These are phyloP conservation scores for Incumbomyces lentus DNA, from an alignment of 2,329 filamentous ascomycete species.

Conservation along the genomic window DNA sequence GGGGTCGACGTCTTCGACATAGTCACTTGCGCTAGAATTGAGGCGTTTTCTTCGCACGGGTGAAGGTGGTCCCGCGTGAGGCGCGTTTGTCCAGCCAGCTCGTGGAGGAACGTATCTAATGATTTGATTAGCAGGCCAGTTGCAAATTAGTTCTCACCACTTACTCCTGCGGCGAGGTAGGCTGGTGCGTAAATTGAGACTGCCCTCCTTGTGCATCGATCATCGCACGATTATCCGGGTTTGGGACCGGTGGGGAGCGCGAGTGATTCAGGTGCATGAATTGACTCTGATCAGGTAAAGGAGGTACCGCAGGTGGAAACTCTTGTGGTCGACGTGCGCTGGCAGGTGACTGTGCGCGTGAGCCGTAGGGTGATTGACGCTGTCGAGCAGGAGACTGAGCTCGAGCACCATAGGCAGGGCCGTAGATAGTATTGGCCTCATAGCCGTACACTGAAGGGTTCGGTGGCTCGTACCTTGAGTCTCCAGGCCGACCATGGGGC, in stretches of 20 bases:
- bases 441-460: slow-evolving; percentile 2
- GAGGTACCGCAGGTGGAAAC: slow-evolving; percentile 46
- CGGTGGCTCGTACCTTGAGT: neutral
- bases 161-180: neutral
- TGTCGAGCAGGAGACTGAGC: slow-evolving; percentile 14
- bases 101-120: slow-evolving; percentile 39
- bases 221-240: neutral
- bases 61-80: slow-evolving; percentile 8
- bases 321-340: slow-evolving; percentile 42
- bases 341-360: slow-evolving; percentile 23
- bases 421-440: neutral
- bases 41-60: slow-evolving; percentile 16
- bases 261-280: neutral
- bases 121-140: slow-evolving; percentile 11
- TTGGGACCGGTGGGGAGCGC: neutral
- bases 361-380: slow-evolving; percentile 19
- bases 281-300: slow-evolving; percentile 42
- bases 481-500: neutral
- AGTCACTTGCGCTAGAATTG: slow-evolving; percentile 36
- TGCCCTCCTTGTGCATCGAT: neutral
- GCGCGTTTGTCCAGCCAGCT: slow-evolving; percentile 25
- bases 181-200: neutral
- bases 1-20: slow-evolving; percentile 91
- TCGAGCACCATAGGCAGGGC: slow-evolving; percentile 1
- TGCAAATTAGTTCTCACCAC: neutral